Base-by-base conservation (phyloP, 202 grass and related monocot genomes). In the Alloteropsis angusta region DNA sequence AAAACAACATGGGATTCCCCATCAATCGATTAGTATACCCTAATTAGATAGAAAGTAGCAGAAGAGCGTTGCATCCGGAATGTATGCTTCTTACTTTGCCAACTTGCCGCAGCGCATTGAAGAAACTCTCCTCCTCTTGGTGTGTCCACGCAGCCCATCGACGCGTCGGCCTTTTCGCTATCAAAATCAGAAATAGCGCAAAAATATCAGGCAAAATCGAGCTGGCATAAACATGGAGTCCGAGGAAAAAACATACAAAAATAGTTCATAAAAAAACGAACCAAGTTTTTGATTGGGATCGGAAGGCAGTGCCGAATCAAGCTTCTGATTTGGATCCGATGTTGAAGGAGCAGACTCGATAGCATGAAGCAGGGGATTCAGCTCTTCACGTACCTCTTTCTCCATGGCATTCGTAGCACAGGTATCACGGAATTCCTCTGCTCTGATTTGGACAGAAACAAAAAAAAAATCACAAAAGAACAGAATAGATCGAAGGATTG, bases 91-190 rank as follows among this genome's bases (percentile, higher is more conserved):
- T 71, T 83, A 99, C 96, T 79, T 99, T 99, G 68, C 96, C 96
- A 78, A 93, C 96, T 99, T 99, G 96, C 62, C 96, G 86, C 83
- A 96, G 81, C 39, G 92, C 96, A 93, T 99, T 93, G 84, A 99
- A 96, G 72, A 99, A 99, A 77, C 88, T 96, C 71, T 99, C 92
- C 46, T 99, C 96, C 60, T 99, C 92, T 83, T 96, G 90, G 58
- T 86, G 87, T 63, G 96, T 99, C 96, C 96, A 99, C 71, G 96
- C 90, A 50, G 92, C 96, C 96, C 96, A 99, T 88, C 93, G 81
- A 26, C 96, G 86, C 28, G 88, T 88, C 68, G 82, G 70, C 64
- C 87, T 93, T 89, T 93, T 97, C 12, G 9, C 90, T 93, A 83
- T 63, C 48, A 37, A 36, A 66, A 77, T 71, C 28, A 39, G 45